Evolutionary conservation across 768 basidiomycete genomes (phyloP).

Genomic region (Tricholoma terreum): DNA sequence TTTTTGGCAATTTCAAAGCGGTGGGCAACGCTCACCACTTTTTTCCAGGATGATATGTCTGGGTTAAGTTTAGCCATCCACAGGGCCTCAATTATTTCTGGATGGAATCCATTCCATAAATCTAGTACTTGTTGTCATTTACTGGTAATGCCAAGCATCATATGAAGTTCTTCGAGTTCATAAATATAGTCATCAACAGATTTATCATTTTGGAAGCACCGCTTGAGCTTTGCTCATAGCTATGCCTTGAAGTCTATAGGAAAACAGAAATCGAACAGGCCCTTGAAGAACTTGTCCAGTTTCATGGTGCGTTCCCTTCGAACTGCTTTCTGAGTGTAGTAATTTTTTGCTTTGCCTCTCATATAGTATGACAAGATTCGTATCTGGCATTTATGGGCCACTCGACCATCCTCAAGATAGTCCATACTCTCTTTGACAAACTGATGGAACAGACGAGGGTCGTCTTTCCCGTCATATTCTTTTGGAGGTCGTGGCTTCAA

Average conservation of each 20-base stretch:
- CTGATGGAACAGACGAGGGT: not conserved
- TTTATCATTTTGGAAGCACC: conserved; percentile 1
- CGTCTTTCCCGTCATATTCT: not conserved
- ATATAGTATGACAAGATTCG: conserved; percentile 1
- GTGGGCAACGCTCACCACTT: not conserved
- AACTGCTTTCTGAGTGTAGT: conserved; percentile 7
- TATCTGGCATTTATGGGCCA: not conserved
- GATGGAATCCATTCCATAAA: not conserved
- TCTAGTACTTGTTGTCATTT: not conserved
- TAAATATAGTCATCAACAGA: not conserved
- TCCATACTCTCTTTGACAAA: conserved; percentile 1
- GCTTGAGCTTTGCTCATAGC: conserved; percentile 1
- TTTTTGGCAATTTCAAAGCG: not conserved
- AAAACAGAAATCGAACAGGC: conserved; percentile 14
- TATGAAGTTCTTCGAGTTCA: not conserved
- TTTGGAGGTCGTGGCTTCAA: not conserved
- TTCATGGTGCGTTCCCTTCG: not conserved
- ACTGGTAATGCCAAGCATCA: not conserved
- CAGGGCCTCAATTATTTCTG: not conserved
- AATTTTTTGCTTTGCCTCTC: conserved; percentile 7
- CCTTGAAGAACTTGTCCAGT: not conserved
- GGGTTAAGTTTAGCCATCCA: not conserved
- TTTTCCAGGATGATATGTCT: not conserved
- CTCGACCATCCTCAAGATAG: not conserved
- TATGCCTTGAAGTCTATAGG: conserved; percentile 4